Percentiles rank a stretch among this genome's conserved stretches.
These are phyloP conservation scores for Boechera divaricarpa DNA, from an alignment of 345 rosid genomes.

Conservation along the genomic window DNA sequence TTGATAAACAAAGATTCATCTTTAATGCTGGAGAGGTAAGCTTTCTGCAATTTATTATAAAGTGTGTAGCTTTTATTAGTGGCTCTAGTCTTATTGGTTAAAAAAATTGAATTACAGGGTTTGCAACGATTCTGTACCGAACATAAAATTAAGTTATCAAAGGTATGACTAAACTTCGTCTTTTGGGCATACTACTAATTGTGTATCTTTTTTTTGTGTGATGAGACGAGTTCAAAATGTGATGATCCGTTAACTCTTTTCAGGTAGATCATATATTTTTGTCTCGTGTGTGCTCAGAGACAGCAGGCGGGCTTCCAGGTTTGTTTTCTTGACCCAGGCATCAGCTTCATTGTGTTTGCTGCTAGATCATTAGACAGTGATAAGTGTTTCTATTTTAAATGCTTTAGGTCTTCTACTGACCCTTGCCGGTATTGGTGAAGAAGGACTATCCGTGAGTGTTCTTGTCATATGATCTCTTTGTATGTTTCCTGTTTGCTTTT, in stretches of 20 bases:
- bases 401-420: constrained; percentile 83
- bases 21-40: constrained; percentile 98
- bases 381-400: constrained; percentile 9
- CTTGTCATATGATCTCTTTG: constrained; percentile 38
- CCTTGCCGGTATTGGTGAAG: constrained; percentile 91
- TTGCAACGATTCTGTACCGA: constrained; percentile 93
- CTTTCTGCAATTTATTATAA: not conserved
- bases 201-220: constrained; percentile 11
- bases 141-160: constrained; percentile 91
- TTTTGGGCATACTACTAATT: not conserved
- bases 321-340: constrained; percentile 31
- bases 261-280: constrained; percentile 97
- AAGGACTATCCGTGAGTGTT: constrained; percentile 90
- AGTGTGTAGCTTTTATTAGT: constrained; percentile 2
- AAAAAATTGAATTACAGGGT: constrained; percentile 56
- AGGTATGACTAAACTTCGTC: constrained; percentile 54
- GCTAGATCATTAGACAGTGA: constrained; percentile 20
- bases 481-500: constrained; percentile 34
- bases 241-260: constrained; percentile 36
- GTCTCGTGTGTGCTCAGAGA: constrained; percentile 96
- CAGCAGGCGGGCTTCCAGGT: constrained; percentile 99
- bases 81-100: not conserved
- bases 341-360: constrained; percentile 4
- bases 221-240: not conserved
- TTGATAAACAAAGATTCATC: constrained; percentile 93